phyloP scores from a whole-genome alignment of 345 rosid genomes.

The Sapria himalayana region DNA sequence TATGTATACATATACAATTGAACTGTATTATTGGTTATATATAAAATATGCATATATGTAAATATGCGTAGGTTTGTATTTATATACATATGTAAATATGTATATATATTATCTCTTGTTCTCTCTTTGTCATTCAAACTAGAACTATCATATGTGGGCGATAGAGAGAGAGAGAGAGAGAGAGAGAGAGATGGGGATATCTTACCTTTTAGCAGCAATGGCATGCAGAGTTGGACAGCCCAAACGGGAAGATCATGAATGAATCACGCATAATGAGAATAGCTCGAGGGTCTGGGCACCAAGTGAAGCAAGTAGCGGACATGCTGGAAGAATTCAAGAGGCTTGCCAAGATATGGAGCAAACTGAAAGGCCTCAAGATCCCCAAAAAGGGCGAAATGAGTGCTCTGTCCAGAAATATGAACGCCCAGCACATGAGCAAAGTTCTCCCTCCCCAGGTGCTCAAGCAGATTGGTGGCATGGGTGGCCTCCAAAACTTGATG shows the following conservation, averaged over 20 bases:
- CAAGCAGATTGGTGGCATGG: conserved; percentile 78
- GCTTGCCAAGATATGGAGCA: conserved; percentile 64
- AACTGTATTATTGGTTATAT: no score
- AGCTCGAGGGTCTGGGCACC: conserved; percentile 71
- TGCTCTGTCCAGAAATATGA: conserved; percentile 60
- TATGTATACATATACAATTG: no score
- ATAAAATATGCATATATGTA: no score
- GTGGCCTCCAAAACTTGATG: conserved; percentile 75
- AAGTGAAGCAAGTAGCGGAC: conserved; percentile 56
- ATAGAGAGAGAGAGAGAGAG: no score
- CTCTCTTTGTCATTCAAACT: no score
- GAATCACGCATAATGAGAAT: conserved; percentile 59
- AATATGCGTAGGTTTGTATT: no score
- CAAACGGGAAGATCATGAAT: conserved; percentile 58
- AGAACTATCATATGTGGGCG: no score
- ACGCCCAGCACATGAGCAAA: conserved; percentile 76
- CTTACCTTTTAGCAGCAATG: no score
- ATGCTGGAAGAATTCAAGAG: conserved; percentile 83
- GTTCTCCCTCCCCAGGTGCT: conserved; percentile 69
- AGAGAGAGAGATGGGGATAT: no score
- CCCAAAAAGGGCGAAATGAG: conserved; percentile 79
- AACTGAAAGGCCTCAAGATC: conserved; percentile 76
- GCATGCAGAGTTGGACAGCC: conserved; percentile 68
- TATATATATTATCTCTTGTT: no score
- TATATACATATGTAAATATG: no score